These are phyloP conservation scores for Xylariaceae sp. DNA, from an alignment of 2,329 filamentous ascomycete genomes.

Conservation along the genomic window DNA sequence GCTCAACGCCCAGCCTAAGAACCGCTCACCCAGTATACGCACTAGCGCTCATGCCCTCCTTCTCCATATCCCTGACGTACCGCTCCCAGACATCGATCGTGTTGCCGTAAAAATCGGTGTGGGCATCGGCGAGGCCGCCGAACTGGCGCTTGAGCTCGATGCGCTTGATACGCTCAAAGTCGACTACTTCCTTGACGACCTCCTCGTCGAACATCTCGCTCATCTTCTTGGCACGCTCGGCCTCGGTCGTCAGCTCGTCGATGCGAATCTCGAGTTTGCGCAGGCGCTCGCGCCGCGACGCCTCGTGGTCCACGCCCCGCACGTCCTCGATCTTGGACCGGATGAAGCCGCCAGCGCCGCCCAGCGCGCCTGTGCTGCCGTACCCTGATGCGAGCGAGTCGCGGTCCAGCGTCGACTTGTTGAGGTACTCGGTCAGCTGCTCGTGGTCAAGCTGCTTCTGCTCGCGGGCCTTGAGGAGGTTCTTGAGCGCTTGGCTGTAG, in stretches of 20 bases:
- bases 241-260: constrained; percentile 83
- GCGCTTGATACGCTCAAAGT: constrained; percentile 96
- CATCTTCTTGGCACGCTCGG: constrained; percentile 80
- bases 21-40: constrained; percentile 8
- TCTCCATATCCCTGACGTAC: constrained; percentile 84
- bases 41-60: constrained; percentile 15
- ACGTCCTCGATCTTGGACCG: constrained; percentile 95
- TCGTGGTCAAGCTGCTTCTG: constrained; percentile 98
- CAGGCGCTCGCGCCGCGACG: constrained; percentile 78
- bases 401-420: constrained; percentile 82
- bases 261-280: constrained; percentile 90
- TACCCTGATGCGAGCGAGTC: constrained; percentile 68
- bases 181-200: constrained; percentile 84
- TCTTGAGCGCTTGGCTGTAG: constrained; percentile 83
- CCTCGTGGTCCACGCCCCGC: constrained; percentile 92
- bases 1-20: too few relatives aligned
- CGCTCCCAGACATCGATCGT: constrained; percentile 82
- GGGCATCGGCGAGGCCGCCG: constrained; percentile 75
- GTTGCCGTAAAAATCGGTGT: constrained; percentile 80
- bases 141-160: constrained; percentile 87
- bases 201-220: constrained; percentile 95
- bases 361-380: constrained; percentile 45
- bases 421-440: constrained; percentile 90
- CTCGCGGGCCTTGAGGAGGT: constrained; percentile 86
- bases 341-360: constrained; percentile 80